These are phyloP conservation scores for Suhomyces maxii DNA, from an alignment of 1,139 yeast species.

Conservation along the genomic window DNA sequence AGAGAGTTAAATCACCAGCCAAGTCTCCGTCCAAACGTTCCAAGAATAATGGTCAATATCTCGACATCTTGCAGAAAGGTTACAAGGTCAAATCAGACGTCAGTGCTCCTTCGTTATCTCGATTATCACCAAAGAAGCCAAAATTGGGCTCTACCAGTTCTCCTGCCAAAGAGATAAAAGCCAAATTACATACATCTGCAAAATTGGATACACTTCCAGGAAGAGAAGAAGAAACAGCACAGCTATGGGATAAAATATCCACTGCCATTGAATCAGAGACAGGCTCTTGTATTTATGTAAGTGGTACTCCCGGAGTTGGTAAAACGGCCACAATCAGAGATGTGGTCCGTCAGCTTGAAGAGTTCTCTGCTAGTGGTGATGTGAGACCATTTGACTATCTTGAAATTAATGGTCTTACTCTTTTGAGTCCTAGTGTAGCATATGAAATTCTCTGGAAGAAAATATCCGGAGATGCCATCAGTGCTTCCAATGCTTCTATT, in stretches of 20 bases:
- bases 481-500: slow-evolving; percentile 60
- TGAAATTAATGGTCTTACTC: slow-evolving; percentile 89
- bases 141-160: neutral
- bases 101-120: slow-evolving; percentile 25
- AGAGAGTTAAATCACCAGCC: slow-evolving; percentile 5
- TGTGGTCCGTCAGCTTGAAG: slow-evolving; percentile 67
- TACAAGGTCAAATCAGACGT: slow-evolving; percentile 28
- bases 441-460: slow-evolving; percentile 83
- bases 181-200: slow-evolving; percentile 58
- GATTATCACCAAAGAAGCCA: slow-evolving; percentile 24
- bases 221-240: slow-evolving; percentile 82
- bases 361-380: slow-evolving; percentile 44
- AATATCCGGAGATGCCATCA: slow-evolving; percentile 60
- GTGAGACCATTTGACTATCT: slow-evolving; percentile 65
- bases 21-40: slow-evolving; percentile 7
- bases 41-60: slow-evolving; percentile 14
- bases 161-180: slow-evolving; percentile 48
- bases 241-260: slow-evolving; percentile 70
- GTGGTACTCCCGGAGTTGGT: slow-evolving; percentile 99
- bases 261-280: slow-evolving; percentile 68
- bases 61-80: slow-evolving; percentile 31
- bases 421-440: slow-evolving; percentile 81
- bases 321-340: slow-evolving; percentile 93
- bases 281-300: slow-evolving; percentile 85
- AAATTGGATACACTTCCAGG: slow-evolving; percentile 62